Evolutionary conservation across 2,329 filamentous ascomycete species (phyloP).

Genomic region (Fusarium vanettenii): DNA sequence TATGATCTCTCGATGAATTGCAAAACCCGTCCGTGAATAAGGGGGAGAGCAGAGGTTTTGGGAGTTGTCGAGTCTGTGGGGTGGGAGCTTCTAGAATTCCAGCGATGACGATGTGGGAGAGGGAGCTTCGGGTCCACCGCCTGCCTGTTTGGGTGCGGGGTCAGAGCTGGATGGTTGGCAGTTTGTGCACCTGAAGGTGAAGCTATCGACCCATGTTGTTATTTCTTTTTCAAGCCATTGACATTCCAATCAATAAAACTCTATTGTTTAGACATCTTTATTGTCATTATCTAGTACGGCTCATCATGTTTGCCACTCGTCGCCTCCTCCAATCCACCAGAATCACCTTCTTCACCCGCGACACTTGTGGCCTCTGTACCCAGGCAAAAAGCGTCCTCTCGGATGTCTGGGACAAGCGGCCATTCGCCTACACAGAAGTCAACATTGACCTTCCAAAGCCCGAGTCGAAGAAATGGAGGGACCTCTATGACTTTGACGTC

Average conservation of each 20-base stretch:
- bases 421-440: constrained; percentile 77
- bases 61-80: constrained; percentile 40
- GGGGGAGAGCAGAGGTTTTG: constrained; percentile 13
- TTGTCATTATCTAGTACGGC: neutral
- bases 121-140: constrained; percentile 47
- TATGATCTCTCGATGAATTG: constrained; percentile 7
- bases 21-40: neutral
- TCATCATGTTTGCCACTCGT: constrained; percentile 62
- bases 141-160: constrained; percentile 50
- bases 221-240: neutral
- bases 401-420: constrained; percentile 72
- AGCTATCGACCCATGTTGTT: constrained; percentile 26
- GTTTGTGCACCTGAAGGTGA: neutral
- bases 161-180: constrained; percentile 8
- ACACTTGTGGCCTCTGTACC: constrained; percentile 77
- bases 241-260: neutral
- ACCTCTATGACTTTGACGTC: constrained; percentile 84
- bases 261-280: fast-evolving
- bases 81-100: constrained; percentile 57
- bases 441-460: constrained; percentile 78
- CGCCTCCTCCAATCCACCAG: constrained; percentile 67
- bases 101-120: constrained; percentile 42
- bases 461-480: constrained; percentile 73
- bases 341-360: constrained; percentile 81
- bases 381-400: constrained; percentile 76